A percentile compares a stretch with the other conserved stretches of the same genome.
phyloP scores from a whole-genome alignment of 169 alveolate species.

The Plasmodium ovale region DNA sequence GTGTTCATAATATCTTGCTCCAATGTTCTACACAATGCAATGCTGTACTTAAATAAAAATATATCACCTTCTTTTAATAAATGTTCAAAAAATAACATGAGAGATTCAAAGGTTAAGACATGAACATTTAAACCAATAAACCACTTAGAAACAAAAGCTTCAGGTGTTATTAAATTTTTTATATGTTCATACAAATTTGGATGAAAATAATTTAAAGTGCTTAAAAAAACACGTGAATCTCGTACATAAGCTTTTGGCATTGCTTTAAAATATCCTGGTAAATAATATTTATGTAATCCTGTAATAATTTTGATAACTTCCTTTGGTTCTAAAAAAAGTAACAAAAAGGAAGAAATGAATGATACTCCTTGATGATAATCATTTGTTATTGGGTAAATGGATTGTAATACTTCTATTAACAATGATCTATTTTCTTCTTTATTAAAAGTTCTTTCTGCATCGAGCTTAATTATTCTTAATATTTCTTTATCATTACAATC shows the following conservation, averaged over 20 bases:
- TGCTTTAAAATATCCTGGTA: conserved; percentile 86
- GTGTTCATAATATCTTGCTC: conserved; percentile 77
- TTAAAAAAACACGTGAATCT: conserved; percentile 84
- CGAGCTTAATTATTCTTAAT: conserved; percentile 81
- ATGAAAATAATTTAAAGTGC: conserved; percentile 78
- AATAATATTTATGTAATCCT: conserved; percentile 77
- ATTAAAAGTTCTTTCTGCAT: conserved; percentile 85
- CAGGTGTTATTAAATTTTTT: conserved; percentile 83
- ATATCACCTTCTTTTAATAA: conserved; percentile 80
- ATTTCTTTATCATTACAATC: conserved; percentile 77
- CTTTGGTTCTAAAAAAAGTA: conserved; percentile 78
- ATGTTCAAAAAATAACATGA: conserved; percentile 76
- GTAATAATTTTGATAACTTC: conserved; percentile 80
- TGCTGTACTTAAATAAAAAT: conserved; percentile 82
- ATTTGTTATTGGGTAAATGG: conserved; percentile 79
- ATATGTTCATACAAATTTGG: conserved; percentile 77
- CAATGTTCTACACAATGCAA: conserved; percentile 79
- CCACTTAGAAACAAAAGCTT: conserved; percentile 88
- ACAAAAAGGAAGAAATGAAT: conserved; percentile 82
- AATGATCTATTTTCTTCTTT: conserved; percentile 75
- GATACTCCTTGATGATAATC: conserved; percentile 89
- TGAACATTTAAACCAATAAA: conserved; percentile 86
- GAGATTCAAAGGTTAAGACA: conserved; percentile 82
- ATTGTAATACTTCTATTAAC: conserved; percentile 73
- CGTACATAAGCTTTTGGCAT: conserved; percentile 85